Percentiles rank a stretch among this genome's conserved stretches.
These are phyloP conservation scores for Leccinum boreale DNA, from an alignment of 768 basidiomycete genomes.

Conservation along the genomic window DNA sequence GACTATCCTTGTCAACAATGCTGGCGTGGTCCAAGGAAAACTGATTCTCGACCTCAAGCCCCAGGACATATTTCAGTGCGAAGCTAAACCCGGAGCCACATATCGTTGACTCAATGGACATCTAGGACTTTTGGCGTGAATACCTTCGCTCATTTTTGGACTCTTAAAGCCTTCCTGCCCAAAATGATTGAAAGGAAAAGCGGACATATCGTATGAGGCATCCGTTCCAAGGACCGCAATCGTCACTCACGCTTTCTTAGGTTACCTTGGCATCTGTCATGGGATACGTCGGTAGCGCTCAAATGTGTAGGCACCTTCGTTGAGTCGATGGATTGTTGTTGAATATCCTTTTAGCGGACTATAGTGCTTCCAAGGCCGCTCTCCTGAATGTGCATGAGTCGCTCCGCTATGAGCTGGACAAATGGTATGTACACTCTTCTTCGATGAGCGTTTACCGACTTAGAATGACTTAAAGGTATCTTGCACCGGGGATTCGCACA, in stretches of 20 bases:
- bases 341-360: constrained; percentile 60
- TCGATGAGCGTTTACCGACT: neutral
- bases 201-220: constrained; percentile 78
- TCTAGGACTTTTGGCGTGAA: constrained; percentile 87
- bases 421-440: constrained; percentile 43
- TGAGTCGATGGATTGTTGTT: constrained; percentile 1
- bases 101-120: neutral
- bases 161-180: constrained; percentile 89
- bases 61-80: constrained; percentile 77
- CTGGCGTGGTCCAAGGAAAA: constrained; percentile 91
- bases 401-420: constrained; percentile 84
- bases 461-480: constrained; percentile 45
- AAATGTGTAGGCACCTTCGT: constrained; percentile 57
- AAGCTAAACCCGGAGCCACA: constrained; percentile 48
- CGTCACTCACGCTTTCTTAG: constrained; percentile 36
- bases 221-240: neutral
- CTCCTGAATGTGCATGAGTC: constrained; percentile 76
- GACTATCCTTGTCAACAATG: constrained; percentile 92
- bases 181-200: constrained; percentile 70
- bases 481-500: constrained; percentile 76
- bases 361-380: constrained; percentile 93
- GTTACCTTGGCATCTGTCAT: constrained; percentile 76
- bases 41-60: constrained; percentile 73
- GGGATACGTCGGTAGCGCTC: constrained; percentile 67
- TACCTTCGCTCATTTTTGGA: constrained; percentile 87